phyloP scores from a whole-genome alignment of 1,139 yeast species.

The Suhomyces taliae region DNA sequence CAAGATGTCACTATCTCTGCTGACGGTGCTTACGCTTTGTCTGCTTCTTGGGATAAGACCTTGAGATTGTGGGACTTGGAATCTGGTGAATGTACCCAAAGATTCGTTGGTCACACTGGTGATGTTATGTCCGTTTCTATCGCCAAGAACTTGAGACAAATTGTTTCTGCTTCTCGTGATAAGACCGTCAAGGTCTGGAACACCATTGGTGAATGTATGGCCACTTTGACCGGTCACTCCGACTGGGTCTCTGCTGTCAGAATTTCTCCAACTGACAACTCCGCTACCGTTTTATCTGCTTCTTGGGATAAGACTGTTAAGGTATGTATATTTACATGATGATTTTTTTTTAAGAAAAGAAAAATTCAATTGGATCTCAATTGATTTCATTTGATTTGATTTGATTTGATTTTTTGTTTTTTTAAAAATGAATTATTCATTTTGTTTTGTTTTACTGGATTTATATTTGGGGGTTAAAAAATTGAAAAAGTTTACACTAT shows the following conservation, averaged over 20 bases:
- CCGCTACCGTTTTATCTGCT: conserved; percentile 89
- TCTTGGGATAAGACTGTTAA: conserved; percentile 99
- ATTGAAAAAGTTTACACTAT: not conserved
- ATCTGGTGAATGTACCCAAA: conserved; percentile 91
- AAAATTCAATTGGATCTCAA: no score
- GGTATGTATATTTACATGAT: conserved; percentile 62
- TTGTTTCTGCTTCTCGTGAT: conserved; percentile 99
- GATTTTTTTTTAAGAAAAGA: no score
- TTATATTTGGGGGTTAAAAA: not conserved
- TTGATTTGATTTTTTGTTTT: conserved; percentile 12
- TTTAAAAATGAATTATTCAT: not conserved
- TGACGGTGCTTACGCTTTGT: conserved; percentile 97
- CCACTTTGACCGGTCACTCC: conserved; percentile 91
- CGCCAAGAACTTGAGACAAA: conserved; percentile 96
- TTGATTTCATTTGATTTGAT: not conserved
- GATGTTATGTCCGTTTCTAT: conserved; percentile 97
- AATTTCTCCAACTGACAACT: conserved; percentile 79
- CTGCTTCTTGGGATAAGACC: conserved; percentile 99
- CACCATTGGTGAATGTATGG: conserved; percentile 97
- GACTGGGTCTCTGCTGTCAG: conserved; percentile 99
- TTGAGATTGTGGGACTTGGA: conserved; percentile 98
- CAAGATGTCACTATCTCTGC: conserved; percentile 98
- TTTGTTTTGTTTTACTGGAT: conserved; percentile 1
- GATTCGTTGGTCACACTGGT: conserved; percentile 97
- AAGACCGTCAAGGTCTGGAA: conserved; percentile 99